Percentiles rank a stretch among this genome's conserved stretches.
These are phyloP conservation scores for Viridothelium virens DNA, from an alignment of 495 filamentous ascomycete species.

Conservation along the genomic window DNA sequence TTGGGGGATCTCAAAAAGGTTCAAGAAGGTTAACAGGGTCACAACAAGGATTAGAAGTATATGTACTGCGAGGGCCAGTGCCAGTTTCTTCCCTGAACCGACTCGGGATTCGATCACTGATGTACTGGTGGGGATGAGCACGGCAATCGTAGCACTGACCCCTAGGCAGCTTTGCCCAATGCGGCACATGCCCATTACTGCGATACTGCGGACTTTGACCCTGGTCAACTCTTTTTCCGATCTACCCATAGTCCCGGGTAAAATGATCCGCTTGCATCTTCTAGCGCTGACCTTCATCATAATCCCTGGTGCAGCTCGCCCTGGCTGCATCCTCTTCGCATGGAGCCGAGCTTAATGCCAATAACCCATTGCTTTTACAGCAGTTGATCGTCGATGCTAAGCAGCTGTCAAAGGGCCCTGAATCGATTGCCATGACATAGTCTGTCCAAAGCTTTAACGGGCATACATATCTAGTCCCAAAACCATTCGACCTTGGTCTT, in stretches of 20 bases:
- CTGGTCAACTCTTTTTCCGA: not conserved
- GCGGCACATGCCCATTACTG: not conserved
- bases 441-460: conserved; percentile 1
- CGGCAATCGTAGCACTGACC: not conserved
- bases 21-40: too few species aligned
- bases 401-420: conserved; percentile 6
- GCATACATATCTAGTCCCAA: not conserved
- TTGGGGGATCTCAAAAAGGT: too few species aligned
- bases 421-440: not conserved
- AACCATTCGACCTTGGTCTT: not conserved
- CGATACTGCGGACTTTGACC: not conserved
- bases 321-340: not conserved
- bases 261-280: conserved; percentile 12
- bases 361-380: not conserved
- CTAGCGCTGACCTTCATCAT: conserved; percentile 7
- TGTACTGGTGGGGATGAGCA: not conserved
- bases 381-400: not conserved
- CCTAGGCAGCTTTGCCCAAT: not conserved
- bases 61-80: too few species aligned
- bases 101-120: too few species aligned
- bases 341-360: not conserved
- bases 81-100: not conserved
- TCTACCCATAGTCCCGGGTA: conserved; percentile 9
- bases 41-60: too few species aligned
- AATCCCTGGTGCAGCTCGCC: conserved; percentile 5